These are phyloP conservation scores for Lithospermum erythrorhizon DNA, from an alignment of 257 asterid species.

Conservation along the genomic window DNA sequence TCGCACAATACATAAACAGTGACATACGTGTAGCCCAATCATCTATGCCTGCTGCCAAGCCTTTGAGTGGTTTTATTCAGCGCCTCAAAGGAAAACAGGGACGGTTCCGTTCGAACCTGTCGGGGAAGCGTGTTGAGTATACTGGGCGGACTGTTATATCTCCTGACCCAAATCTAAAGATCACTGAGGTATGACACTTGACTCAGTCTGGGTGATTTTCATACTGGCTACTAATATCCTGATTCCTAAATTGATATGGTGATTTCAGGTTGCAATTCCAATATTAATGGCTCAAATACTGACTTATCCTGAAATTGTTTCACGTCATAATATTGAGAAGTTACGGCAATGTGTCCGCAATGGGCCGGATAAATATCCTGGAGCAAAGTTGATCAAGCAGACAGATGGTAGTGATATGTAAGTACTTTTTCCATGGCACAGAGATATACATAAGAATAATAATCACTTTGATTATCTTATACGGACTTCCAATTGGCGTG, in stretches of 20 bases:
- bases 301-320: constrained; percentile 88
- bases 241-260: constrained; percentile 11
- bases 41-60: constrained; percentile 22
- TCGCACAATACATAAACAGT: constrained; percentile 80
- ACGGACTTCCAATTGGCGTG: background rate
- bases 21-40: constrained; percentile 54
- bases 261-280: constrained; percentile 77
- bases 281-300: constrained; percentile 73
- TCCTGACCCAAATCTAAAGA: constrained; percentile 89
- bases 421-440: constrained; percentile 14
- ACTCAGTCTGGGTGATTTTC: background rate
- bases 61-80: constrained; percentile 83
- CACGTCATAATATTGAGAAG: constrained; percentile 86
- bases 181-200: constrained; percentile 53
- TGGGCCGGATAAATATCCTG: constrained; percentile 89
- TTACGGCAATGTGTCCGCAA: constrained; percentile 85
- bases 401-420: constrained; percentile 83
- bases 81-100: constrained; percentile 96
- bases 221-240: background rate
- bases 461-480: background rate
- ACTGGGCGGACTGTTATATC: constrained; percentile 97
- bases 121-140: constrained; percentile 93
- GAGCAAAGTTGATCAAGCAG: constrained; percentile 63
- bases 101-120: constrained; percentile 82
- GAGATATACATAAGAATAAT: background rate